Evolutionary conservation across 2,329 filamentous ascomycete species (phyloP), one percentile per base, ranked within the genome.

Genomic region (Annulohypoxylon truncatum): DNA sequence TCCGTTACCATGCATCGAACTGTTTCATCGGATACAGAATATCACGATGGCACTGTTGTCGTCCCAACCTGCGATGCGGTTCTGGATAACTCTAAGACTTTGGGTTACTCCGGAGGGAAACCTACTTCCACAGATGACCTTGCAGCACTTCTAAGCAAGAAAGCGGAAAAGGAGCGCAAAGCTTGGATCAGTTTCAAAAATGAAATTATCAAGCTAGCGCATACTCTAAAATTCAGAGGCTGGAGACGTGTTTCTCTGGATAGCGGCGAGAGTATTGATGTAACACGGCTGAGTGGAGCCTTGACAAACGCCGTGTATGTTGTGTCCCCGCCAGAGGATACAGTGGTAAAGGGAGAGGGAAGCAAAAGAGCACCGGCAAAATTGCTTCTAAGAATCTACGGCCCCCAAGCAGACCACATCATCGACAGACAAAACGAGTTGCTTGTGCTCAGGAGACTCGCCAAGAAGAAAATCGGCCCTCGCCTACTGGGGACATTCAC

Each of bases 251-350:
- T 99, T 0, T 87, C 93, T 0, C 81, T 95, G 54, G 91, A 92
- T 9, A 82, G 84, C 68, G 92, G 91, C 69, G 87, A 88, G 53
- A 83, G 83, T 35, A 89, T 96, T 68, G 85, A 85, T 1, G 90
- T 96, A 4, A 86, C 92, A 78, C 87, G 92, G 52, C 83, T 96
- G 26, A 97, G 95, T 77, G 96, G 96, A 66, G 96, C 96, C 7
- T 81, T 99, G 71, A 99, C 96, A 18, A 99, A 99, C 76, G 94
- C 95, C 9, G 94, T 99, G 33, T 99, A 98, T 76, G 94, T 97
- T 53, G 94, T 98, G 20, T 91, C 89, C 1, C 94, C 95, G 1
- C 94, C 95, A 0, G 82, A 87, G 38, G 84, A 91, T 33, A 71
- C 94, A 9, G 79, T 82, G 31, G 70, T 62, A 5, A 76, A 73